A percentile compares a stretch with the other conserved stretches of the same genome.
Evolutionary conservation across 164 flowering plant genomes (phyloP).

Genomic region (Buxus sempervirens): DNA sequence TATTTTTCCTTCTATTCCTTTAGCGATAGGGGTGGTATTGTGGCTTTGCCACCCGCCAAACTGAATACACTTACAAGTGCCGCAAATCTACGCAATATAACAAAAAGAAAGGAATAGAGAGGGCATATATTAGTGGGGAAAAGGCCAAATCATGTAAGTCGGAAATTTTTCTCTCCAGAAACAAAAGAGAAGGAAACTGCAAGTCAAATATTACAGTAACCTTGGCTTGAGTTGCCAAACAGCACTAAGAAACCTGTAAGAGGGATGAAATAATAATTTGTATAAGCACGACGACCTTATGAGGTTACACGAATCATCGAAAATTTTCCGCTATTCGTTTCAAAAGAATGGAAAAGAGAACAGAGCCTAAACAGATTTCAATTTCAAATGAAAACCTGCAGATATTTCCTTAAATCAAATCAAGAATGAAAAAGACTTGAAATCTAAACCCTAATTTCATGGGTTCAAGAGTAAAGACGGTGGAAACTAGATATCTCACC

Average conservation of each 20-base stretch:
- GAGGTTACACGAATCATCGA: no score
- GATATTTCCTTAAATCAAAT: not conserved
- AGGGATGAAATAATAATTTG: no score
- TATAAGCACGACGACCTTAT: no score
- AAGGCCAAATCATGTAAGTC: no score
- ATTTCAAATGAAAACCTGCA: not conserved
- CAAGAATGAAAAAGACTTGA: not conserved
- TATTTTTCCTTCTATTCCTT: no score
- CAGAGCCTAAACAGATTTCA: not conserved
- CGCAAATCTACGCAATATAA: not conserved
- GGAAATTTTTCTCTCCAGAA: no score
- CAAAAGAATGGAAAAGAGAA: not conserved
- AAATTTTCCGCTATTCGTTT: not conserved
- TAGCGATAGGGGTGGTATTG: no score
- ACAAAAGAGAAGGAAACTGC: not conserved
- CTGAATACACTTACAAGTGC: not conserved
- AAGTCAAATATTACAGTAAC: not conserved
- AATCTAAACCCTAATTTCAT: slow-evolving; percentile 1
- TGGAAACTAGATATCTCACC: slow-evolving; percentile 1
- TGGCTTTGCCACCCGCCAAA: no score
- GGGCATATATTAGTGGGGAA: no score
- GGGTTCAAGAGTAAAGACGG: not conserved
- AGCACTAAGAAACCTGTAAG: not conserved
- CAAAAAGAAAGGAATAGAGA: not conserved
- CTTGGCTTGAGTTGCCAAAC: not conserved